Conservation (phyloP, 1,139 yeast species). For the Zygotorulaspora mrakii region DNA sequence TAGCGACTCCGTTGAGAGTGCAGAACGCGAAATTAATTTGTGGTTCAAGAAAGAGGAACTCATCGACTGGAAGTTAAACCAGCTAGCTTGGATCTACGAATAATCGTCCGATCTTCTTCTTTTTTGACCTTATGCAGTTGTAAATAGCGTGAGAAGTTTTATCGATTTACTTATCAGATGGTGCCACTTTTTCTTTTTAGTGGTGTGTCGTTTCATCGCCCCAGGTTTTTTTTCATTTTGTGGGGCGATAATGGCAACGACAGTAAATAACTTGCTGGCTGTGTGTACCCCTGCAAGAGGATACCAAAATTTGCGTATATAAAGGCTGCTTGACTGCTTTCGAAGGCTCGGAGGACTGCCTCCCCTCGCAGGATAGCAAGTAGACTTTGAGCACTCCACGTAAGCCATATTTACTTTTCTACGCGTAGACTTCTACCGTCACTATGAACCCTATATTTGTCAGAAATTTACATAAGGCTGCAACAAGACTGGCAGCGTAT, state of each 20-base stretch:
- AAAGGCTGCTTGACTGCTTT: no score
- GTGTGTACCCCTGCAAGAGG: background rate
- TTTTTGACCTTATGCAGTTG: conserved; percentile 2
- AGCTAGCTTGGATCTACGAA: conserved; percentile 91
- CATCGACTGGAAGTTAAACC: conserved; percentile 84
- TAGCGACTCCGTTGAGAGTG: conserved; percentile 97
- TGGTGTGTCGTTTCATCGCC: background rate
- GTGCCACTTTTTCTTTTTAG: background rate
- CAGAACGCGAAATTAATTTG: conserved; percentile 89
- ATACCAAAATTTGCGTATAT: no score
- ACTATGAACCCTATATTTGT: no score
- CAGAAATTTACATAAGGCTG: background rate
- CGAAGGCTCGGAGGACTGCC: no score
- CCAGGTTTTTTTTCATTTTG: conserved; percentile 1
- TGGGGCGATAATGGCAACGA: background rate
- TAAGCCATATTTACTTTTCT: no score
- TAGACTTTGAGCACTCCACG: no score
- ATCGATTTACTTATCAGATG: no score
- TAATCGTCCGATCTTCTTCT: conserved; percentile 38
- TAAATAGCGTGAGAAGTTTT: conserved; percentile 1
- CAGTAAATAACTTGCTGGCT: background rate
- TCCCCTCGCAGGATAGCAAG: no score
- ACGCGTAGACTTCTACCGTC: no score
- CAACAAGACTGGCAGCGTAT: background rate
- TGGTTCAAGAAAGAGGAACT: conserved; percentile 99